These are phyloP conservation scores for Monosporascus sp. DNA, from an alignment of 2,329 filamentous ascomycete genomes.

Conservation along the genomic window DNA sequence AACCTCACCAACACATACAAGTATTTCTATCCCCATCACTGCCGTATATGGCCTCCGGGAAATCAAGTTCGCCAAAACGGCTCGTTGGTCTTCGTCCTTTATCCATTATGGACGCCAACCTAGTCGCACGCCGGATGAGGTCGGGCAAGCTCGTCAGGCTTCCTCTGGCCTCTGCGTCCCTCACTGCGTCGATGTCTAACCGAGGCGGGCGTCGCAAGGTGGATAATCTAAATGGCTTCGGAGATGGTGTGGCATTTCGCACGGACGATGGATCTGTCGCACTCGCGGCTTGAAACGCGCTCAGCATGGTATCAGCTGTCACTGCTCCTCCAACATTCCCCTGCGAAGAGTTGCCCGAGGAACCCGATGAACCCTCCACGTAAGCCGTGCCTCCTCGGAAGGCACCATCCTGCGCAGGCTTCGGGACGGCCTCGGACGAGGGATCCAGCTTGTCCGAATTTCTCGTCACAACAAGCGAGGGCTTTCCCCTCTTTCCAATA, in stretches of 20 bases:
- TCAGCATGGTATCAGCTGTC: constrained; percentile 43
- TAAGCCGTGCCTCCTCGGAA: constrained; percentile 42
- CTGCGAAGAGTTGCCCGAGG: constrained; percentile 32
- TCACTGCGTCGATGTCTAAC: constrained; percentile 76
- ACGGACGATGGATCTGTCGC: constrained; percentile 34
- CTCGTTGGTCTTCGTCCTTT: constrained; percentile 64
- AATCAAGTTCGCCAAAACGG: constrained; percentile 50
- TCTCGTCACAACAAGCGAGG: constrained; percentile 47
- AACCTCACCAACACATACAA: background rate
- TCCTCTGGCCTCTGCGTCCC: constrained; percentile 74
- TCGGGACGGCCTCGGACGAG: constrained; percentile 29
- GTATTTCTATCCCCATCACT: constrained; percentile 32
- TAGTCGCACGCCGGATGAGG: constrained; percentile 81
- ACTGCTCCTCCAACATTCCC: constrained; percentile 22
- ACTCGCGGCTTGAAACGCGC: constrained; percentile 45
- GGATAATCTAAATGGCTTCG: constrained; percentile 40
- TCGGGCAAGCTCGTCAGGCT: constrained; percentile 91
- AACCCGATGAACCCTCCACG: constrained; percentile 40
- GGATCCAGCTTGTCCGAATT: constrained; percentile 21
- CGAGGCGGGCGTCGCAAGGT: constrained; percentile 62
- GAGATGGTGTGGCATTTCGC: constrained; percentile 20
- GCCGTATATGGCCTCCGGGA: constrained; percentile 38
- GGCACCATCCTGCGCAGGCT: constrained; percentile 30
- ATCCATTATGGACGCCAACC: constrained; percentile 81
- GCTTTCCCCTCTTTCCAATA: constrained; percentile 54